Evolutionary conservation across 2,329 filamentous ascomycete species (phyloP).

Genomic region (Helotiales sp.): DNA sequence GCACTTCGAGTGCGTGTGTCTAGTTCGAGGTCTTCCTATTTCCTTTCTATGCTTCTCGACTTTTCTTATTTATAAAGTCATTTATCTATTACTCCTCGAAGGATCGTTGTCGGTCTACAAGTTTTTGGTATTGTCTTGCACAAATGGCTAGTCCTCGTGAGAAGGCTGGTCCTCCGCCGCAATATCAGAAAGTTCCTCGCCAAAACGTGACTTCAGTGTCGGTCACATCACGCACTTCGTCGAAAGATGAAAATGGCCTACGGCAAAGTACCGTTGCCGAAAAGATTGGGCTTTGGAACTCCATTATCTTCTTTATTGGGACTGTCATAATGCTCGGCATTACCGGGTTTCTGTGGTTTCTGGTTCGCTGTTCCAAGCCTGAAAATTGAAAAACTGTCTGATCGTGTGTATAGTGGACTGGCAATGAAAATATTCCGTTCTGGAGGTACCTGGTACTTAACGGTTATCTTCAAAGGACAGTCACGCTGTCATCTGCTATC

Average conservation of each 20-base stretch:
- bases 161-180: not conserved
- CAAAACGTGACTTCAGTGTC: not conserved
- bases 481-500: slow-evolving; percentile 1
- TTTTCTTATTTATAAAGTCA: not conserved
- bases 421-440: not conserved
- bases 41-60: too few relatives aligned
- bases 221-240: not conserved
- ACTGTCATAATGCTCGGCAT: not conserved
- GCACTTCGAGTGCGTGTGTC: not conserved
- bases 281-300: not conserved
- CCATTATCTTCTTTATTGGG: not conserved
- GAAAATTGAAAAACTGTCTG: not conserved
- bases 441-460: slow-evolving; percentile 1
- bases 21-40: too few relatives aligned
- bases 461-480: not conserved
- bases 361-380: not conserved
- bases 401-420: not conserved
- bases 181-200: not conserved
- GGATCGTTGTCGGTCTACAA: not conserved
- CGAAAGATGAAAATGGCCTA: not conserved
- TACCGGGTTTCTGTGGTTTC: not conserved
- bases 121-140: not conserved
- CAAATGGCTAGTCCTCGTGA: not conserved
- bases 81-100: not conserved
- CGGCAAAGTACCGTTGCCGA: not conserved